Conservation (phyloP, 1,284 basidiomycete genomes). For the Inonotus hispidus region DNA sequence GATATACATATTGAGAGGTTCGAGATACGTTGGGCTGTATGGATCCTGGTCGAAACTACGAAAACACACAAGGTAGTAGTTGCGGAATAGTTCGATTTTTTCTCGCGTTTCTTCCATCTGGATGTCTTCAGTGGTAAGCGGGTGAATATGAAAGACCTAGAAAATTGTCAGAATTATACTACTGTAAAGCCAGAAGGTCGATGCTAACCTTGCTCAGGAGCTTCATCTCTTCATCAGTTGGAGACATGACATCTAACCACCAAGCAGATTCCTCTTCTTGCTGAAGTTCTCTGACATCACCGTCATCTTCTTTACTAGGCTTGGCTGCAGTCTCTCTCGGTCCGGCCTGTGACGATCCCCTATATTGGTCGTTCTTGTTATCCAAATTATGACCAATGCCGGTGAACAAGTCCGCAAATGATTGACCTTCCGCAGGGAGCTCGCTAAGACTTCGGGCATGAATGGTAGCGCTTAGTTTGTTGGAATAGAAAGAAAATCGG, state of each 20-base stretch:
- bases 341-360: conserved; percentile 15
- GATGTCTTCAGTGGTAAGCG: conserved; percentile 98
- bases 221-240: conserved; percentile 98
- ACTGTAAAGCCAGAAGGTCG: background rate
- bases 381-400: conserved; percentile 34
- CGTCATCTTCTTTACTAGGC: background rate
- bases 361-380: conserved; percentile 20
- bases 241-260: conserved; percentile 96
- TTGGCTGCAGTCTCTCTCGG: conserved; percentile 16
- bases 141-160: conserved; percentile 95
- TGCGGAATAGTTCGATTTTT: conserved; percentile 98
- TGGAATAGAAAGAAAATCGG: conserved; percentile 98
- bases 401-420: conserved; percentile 87
- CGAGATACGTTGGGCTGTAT: conserved; percentile 95
- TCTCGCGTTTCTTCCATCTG: conserved; percentile 99
- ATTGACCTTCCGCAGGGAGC: conserved; percentile 90
- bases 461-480: conserved; percentile 87
- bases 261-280: conserved; percentile 79
- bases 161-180: conserved; percentile 7
- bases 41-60: conserved; percentile 98
- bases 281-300: conserved; percentile 20
- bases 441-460: conserved; percentile 92
- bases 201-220: conserved; percentile 79
- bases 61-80: conserved; percentile 99
- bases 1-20: conserved; percentile 99